phyloP scores from a whole-genome alignment of 768 basidiomycete genomes.

The Podaxis mareebaensis region DNA sequence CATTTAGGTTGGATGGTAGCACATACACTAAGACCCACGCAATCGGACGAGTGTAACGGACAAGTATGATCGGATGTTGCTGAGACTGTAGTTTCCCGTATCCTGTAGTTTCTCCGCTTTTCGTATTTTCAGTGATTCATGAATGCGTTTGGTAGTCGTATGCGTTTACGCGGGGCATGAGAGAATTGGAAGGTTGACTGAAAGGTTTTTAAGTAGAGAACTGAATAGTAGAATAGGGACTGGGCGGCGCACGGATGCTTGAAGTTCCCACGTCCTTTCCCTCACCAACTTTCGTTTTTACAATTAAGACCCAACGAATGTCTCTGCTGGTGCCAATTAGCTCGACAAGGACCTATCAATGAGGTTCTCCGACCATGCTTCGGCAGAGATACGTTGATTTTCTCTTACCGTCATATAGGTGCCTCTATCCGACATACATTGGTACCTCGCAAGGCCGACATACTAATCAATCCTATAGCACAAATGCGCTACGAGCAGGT shows the following conservation, averaged over 20 bases:
- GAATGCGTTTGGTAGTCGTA: neutral
- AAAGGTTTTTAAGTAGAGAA: neutral
- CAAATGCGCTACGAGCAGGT: too few species aligned
- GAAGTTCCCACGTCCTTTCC: conserved; percentile 6
- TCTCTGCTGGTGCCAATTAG: neutral
- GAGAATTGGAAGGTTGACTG: neutral
- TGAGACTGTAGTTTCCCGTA: neutral
- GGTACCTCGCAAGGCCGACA: too few species aligned
- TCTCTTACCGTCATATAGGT: too few species aligned
- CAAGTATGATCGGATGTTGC: neutral
- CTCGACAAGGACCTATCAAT: neutral
- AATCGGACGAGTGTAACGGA: neutral
- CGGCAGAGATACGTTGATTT: too few species aligned
- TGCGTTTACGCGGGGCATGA: neutral
- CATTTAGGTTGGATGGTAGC: neutral
- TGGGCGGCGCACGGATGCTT: neutral
- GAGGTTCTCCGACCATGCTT: too few species aligned
- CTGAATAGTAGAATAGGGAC: neutral
- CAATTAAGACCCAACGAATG: neutral
- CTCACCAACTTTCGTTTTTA: neutral
- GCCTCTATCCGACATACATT: too few species aligned
- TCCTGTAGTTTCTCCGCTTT: neutral
- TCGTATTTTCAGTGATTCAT: neutral
- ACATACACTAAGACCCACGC: neutral
- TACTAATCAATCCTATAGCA: too few species aligned